A percentile compares a stretch with the other conserved stretches of the same genome.
phyloP scores from a whole-genome alignment of 192 early-diverging fungal genomes.

The Coemansia javaensis region DNA sequence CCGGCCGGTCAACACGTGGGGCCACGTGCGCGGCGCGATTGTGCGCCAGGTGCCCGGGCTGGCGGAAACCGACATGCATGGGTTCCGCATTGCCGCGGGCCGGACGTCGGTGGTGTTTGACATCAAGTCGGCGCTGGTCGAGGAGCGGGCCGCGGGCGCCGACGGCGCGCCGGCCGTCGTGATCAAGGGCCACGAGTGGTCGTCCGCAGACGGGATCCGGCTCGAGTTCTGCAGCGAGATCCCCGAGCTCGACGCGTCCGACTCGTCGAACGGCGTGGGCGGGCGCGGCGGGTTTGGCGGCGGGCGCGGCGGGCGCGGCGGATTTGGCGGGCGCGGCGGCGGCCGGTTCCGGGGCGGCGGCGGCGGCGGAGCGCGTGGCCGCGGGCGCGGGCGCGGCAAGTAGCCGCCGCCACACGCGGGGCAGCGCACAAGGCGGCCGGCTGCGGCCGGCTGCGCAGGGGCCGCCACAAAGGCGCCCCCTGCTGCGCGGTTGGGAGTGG shows the following conservation, averaged over 20 bases:
- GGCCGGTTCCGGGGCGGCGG: constrained; percentile 26
- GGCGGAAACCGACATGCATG: constrained; percentile 65
- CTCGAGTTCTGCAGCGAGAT: constrained; percentile 68
- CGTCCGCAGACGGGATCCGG: constrained; percentile 57
- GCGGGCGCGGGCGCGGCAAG: constrained; percentile 5
- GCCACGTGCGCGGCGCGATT: constrained; percentile 77
- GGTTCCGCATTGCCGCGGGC: constrained; percentile 84
- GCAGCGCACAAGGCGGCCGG: too few relatives aligned
- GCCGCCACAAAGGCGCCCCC: too few relatives aligned
- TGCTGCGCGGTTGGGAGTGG: too few relatives aligned
- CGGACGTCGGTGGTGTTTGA: constrained; percentile 81
- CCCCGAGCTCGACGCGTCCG: constrained; percentile 71
- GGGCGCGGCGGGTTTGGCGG: constrained; percentile 41
- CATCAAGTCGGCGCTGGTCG: constrained; percentile 64
- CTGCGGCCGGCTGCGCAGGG: too few relatives aligned
- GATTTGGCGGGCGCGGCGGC: constrained; percentile 27
- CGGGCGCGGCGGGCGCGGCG: constrained; percentile 44
- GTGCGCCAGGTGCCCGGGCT: constrained; percentile 67
- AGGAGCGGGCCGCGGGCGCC: constrained; percentile 52
- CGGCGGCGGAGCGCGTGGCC: constrained; percentile 33
- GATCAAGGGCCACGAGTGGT: constrained; percentile 71
- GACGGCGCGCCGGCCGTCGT: constrained; percentile 24
- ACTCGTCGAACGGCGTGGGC: constrained; percentile 30
- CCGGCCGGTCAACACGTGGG: constrained; percentile 72
- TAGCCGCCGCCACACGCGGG: neutral